These are phyloP conservation scores for Tulasnella sp. DNA, from an alignment of 768 basidiomycete genomes.

Conservation along the genomic window DNA sequence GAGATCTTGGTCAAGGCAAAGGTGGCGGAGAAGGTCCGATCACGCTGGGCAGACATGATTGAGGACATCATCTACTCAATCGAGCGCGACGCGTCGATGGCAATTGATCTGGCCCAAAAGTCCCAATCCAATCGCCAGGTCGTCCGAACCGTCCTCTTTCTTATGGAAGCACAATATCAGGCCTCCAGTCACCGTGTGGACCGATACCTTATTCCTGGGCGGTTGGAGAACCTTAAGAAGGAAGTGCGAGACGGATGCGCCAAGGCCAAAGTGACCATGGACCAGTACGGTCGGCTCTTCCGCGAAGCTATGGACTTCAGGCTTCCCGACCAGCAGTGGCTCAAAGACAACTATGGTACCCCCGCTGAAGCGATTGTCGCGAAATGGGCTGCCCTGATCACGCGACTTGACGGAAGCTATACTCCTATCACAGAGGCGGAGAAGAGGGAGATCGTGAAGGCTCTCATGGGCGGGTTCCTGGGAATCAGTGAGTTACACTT, in stretches of 20 bases:
- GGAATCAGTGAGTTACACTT: background rate
- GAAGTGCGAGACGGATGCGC: background rate
- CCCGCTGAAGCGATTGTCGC: conserved; percentile 36
- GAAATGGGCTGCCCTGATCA: conserved; percentile 42
- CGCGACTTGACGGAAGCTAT: conserved; percentile 39
- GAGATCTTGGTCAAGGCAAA: conserved; percentile 27
- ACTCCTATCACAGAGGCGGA: conserved; percentile 48
- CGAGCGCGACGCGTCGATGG: conserved; percentile 40
- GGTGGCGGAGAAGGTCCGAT: conserved; percentile 16
- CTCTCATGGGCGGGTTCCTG: conserved; percentile 27
- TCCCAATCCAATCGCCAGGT: conserved; percentile 50
- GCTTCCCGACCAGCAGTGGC: conserved; percentile 33
- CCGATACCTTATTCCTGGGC: conserved; percentile 24
- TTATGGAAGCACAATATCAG: conserved; percentile 43
- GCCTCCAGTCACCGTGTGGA: conserved; percentile 31
- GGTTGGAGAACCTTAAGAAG: background rate
- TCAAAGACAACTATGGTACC: conserved; percentile 38
- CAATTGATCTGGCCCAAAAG: conserved; percentile 40
- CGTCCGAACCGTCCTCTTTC: conserved; percentile 38
- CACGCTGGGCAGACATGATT: conserved; percentile 42
- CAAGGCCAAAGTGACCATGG: background rate
- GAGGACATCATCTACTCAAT: conserved; percentile 44
- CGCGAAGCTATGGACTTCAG: conserved; percentile 20
- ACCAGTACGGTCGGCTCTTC: conserved; percentile 23
- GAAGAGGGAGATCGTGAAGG: conserved; percentile 43